Conservation (phyloP, 2,329 filamentous ascomycete genomes). For the Scedosporium dehoogii region DNA sequence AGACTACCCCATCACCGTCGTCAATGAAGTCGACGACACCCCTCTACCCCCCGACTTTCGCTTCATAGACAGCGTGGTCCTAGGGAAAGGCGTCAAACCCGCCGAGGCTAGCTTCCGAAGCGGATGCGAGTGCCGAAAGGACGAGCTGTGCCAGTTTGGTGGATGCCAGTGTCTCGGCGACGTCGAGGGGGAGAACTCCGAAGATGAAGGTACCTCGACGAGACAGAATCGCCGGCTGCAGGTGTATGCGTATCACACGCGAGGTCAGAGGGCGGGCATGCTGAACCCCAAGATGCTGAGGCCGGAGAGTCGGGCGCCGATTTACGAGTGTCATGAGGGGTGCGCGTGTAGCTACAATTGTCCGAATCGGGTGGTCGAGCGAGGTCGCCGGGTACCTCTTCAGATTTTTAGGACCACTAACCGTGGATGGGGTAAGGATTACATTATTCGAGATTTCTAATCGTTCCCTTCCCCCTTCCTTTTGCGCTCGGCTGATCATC, state of each 20-base stretch:
- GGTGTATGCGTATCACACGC: slow-evolving; percentile 55
- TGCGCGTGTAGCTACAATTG: slow-evolving; percentile 58
- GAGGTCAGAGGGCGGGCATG: slow-evolving; percentile 39
- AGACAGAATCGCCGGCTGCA: slow-evolving; percentile 13
- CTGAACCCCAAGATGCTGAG: slow-evolving; percentile 41
- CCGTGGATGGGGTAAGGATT: slow-evolving; percentile 61
- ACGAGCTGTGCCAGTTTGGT: slow-evolving; percentile 56
- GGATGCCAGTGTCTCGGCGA: slow-evolving; percentile 62
- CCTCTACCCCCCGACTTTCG: slow-evolving; percentile 53
- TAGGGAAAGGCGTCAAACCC: slow-evolving; percentile 48
- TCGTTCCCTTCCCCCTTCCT: not conserved
- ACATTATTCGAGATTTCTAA: not conserved
- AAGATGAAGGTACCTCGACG: slow-evolving; percentile 14
- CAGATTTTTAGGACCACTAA: slow-evolving; percentile 66
- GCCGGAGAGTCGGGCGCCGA: slow-evolving; percentile 40
- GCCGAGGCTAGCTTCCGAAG: slow-evolving; percentile 52
- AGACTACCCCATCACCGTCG: slow-evolving; percentile 46
- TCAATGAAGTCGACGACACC: slow-evolving; percentile 50
- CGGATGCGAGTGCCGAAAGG: slow-evolving; percentile 57
- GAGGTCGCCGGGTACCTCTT: slow-evolving; percentile 59
- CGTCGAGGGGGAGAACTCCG: slow-evolving; percentile 26
- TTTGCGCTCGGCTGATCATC: not conserved
- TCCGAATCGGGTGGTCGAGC: slow-evolving; percentile 67
- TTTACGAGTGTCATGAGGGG: slow-evolving; percentile 71
- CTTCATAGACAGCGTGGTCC: slow-evolving; percentile 55